A percentile compares a stretch with the other conserved stretches of the same genome.
Evolutionary conservation across 257 asterid genomes (phyloP).

Genomic region (Prunella vulgaris): DNA sequence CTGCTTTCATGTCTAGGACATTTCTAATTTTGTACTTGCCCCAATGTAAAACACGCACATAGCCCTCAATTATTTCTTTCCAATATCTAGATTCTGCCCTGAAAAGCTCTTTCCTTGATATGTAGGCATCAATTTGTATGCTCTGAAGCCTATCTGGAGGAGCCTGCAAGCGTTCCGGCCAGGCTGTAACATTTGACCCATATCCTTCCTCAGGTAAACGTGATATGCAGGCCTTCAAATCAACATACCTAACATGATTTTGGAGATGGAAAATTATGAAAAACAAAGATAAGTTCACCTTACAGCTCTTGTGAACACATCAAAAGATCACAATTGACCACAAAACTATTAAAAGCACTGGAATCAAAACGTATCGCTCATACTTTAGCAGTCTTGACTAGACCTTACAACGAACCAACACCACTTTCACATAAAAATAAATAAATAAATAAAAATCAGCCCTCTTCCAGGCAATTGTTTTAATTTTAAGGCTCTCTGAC

Average conservation of each 20-base stretch:
- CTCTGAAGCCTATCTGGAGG: constrained; percentile 95
- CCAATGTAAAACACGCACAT: constrained; percentile 62
- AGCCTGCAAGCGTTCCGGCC: constrained; percentile 84
- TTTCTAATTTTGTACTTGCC: constrained; percentile 59
- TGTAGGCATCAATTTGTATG: constrained; percentile 67
- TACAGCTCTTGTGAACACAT: background rate
- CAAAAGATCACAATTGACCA: background rate
- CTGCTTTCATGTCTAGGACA: constrained; percentile 97
- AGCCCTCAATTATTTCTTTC: constrained; percentile 68
- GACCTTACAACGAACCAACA: background rate
- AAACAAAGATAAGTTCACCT: constrained; percentile 2
- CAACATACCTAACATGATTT: constrained; percentile 61
- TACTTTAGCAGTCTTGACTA: background rate
- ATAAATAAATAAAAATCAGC: background rate
- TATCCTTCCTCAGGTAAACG: constrained; percentile 78
- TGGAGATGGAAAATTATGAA: constrained; percentile 13
- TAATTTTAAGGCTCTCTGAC: background rate
- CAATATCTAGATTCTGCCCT: constrained; percentile 77
- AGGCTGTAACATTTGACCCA: constrained; percentile 66
- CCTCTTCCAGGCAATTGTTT: constrained; percentile 2
- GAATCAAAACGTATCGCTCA: background rate
- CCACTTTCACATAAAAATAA: too few relatives aligned
- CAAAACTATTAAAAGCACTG: constrained; percentile 7
- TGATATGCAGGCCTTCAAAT: constrained; percentile 75
- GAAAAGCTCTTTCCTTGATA: constrained; percentile 77